These are phyloP conservation scores for Leishmania braziliensis DNA, from an alignment of 208 protist genomes.

Conservation along the genomic window DNA sequence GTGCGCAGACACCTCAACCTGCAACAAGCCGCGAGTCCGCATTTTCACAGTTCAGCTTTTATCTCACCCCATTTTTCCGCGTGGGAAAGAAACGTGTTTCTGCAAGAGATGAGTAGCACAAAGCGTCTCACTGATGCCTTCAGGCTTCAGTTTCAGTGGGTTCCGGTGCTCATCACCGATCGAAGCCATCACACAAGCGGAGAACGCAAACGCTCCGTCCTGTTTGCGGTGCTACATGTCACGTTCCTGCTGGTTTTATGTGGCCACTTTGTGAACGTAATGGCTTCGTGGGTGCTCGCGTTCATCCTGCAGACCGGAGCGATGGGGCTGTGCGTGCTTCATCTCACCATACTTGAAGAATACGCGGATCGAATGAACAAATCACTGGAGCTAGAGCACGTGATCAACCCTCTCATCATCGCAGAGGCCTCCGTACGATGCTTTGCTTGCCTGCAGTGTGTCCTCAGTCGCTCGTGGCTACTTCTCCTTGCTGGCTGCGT, in stretches of 20 bases:
- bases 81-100: neutral
- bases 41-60: neutral
- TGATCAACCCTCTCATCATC: constrained; percentile 62
- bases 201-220: constrained; percentile 35
- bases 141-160: constrained; percentile 70
- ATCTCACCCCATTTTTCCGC: neutral
- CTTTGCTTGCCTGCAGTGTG: constrained; percentile 50
- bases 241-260: constrained; percentile 54
- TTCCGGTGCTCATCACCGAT: constrained; percentile 55
- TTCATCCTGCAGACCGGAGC: constrained; percentile 63
- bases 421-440: constrained; percentile 49
- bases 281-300: constrained; percentile 43
- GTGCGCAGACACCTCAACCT: neutral
- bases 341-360: constrained; percentile 43
- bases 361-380: constrained; percentile 60
- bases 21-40: neutral
- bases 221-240: constrained; percentile 65
- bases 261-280: constrained; percentile 34
- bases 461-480: constrained; percentile 42
- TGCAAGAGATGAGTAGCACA: neutral
- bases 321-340: constrained; percentile 45
- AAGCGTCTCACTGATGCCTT: constrained; percentile 47
- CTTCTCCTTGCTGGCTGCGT: constrained; percentile 37
- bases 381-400: constrained; percentile 60
- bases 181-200: constrained; percentile 36